Conservation (phyloP, 2,329 filamentous ascomycete species). For the Colletotrichum eleusines region DNA sequence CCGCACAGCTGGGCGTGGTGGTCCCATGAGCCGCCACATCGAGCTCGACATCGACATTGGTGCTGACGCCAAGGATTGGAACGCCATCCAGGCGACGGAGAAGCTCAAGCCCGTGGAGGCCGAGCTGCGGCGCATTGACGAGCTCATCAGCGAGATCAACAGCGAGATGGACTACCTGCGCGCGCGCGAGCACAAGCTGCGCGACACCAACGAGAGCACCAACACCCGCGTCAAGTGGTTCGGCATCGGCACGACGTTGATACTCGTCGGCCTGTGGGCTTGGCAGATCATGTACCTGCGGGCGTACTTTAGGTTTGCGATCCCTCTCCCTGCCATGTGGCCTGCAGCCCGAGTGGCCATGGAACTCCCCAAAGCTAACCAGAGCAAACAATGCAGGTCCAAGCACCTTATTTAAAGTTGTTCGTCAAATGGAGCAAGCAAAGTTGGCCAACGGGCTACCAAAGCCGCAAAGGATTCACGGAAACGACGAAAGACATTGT, state of each 20-base stretch:
- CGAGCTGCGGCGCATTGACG: slow-evolving; percentile 92
- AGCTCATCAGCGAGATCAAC: slow-evolving; percentile 89
- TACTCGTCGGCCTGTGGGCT: slow-evolving; percentile 87
- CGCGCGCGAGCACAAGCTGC: slow-evolving; percentile 88
- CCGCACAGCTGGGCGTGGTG: slow-evolving; percentile 52
- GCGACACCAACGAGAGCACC: slow-evolving; percentile 99
- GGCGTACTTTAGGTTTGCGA: slow-evolving; percentile 86
- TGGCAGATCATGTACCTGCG: slow-evolving; percentile 99
- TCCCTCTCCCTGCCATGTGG: neutral
- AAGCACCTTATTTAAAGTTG: slow-evolving; percentile 75
- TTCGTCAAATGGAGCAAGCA: neutral
- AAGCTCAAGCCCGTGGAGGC: slow-evolving; percentile 98
- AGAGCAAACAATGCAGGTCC: slow-evolving; percentile 58
- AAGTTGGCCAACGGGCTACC: neutral
- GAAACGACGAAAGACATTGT: slow-evolving; percentile 14
- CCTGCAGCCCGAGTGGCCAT: neutral
- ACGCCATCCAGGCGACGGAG: slow-evolving; percentile 93
- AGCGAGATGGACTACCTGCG: slow-evolving; percentile 97
- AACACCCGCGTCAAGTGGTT: slow-evolving; percentile 99
- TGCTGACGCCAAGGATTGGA: slow-evolving; percentile 98
- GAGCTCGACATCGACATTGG: slow-evolving; percentile 97
- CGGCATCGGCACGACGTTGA: slow-evolving; percentile 90
- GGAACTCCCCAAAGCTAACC: slow-evolving; percentile 28
- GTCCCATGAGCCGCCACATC: slow-evolving; percentile 74
- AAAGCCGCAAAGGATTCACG: slow-evolving; percentile 21